Evolutionary conservation across 106 monocot genomes (phyloP).

Genomic region (Apostasia ramifera): DNA sequence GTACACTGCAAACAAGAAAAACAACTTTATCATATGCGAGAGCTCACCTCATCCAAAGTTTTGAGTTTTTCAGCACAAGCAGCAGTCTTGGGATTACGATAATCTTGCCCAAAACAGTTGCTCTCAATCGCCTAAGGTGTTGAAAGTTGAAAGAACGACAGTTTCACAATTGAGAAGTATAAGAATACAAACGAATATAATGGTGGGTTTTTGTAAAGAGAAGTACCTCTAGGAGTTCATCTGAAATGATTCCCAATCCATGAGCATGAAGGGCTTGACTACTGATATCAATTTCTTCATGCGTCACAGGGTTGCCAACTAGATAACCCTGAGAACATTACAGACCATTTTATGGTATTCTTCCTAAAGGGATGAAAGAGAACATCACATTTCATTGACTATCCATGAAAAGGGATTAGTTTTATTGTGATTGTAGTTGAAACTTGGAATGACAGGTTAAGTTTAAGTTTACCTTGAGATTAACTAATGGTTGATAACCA

Average conservation of each 20-base stretch:
- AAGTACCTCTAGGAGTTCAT: conserved; percentile 33
- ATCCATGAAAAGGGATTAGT: neutral
- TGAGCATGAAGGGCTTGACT: neutral
- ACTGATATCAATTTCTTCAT: conserved; percentile 4
- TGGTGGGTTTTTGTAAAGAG: neutral
- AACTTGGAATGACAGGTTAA: neutral
- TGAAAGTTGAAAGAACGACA: neutral
- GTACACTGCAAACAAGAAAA: too few relatives aligned
- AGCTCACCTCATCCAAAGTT: neutral
- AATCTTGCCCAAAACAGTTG: neutral
- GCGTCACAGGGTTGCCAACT: conserved; percentile 32
- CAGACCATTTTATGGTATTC: too few relatives aligned
- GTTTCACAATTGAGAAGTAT: too few relatives aligned
- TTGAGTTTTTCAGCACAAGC: neutral
- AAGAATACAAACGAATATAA: neutral
- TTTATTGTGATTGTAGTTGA: neutral
- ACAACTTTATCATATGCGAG: neutral
- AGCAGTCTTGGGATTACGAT: neutral
- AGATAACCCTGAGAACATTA: conserved; percentile 32
- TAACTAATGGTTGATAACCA: neutral
- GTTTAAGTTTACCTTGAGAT: neutral
- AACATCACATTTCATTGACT: too few relatives aligned
- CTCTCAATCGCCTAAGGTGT: neutral
- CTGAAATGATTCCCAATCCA: conserved; percentile 38
- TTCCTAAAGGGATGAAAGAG: too few relatives aligned